Base-by-base conservation (phyloP, 352 stramenopile genomes). In the Peronospora farinosa region DNA sequence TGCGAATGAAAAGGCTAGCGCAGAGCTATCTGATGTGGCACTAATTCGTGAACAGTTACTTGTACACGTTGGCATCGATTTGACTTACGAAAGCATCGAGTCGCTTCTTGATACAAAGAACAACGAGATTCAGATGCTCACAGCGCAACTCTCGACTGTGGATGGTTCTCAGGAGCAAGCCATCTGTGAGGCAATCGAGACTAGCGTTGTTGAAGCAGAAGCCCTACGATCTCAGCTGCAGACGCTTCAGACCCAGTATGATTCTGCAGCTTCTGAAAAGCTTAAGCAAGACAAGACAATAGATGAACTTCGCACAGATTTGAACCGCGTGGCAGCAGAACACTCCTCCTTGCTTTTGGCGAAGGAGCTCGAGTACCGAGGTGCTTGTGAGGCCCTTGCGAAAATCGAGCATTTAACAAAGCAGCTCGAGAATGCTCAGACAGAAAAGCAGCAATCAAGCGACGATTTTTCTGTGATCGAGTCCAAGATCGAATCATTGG, bases 51-150 rank as follows among this genome's bases (percentile, higher is more conserved):
- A 69, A n/a, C 55, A 76, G 7, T 46, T 81, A 10, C 59, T 78
- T 0, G 49, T 71, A 10, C 41, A 67, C 11, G 48, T 72, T n/a
- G 57, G 63, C 11, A 70, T 72, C n/a, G 59, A 72, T 25, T 30
- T 72, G 21, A 71, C 60, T 17, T 77, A 61, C 39, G 68, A 67
- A 35, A 78, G 67, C 43, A 67, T 81, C 15, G 68, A 68, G 37
- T 65, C 63, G 27, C 53, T 74, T 40, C 27, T 81, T 8, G 71
- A 78, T 47, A 74, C 66, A 15, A 78, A 78, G 37, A 76, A 50
- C 45, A 69, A 66, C 0, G 68, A 78, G 42, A 72, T 81, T 46
- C 54, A 68, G 35, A 51, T 64, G 50, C 59, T 81, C 10, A 67
- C 62, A 2, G 51, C 66, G 5, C 53, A 72, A 16, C 39, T 78